These are phyloP conservation scores for Oleoguttula mirabilis DNA, from an alignment of 495 filamentous ascomycete genomes.

Conservation along the genomic window DNA sequence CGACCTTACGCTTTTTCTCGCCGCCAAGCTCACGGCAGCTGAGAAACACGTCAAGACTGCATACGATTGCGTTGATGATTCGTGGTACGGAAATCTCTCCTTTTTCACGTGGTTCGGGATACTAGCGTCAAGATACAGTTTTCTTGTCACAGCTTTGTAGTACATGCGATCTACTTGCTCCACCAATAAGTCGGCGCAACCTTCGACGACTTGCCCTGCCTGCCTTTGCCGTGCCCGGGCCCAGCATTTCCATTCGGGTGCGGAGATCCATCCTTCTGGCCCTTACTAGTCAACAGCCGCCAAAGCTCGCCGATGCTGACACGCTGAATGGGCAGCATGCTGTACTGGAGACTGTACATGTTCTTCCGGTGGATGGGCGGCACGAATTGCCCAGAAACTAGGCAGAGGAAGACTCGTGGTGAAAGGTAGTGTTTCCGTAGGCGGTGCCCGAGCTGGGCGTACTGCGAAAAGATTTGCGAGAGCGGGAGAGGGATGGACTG, in stretches of 20 bases:
- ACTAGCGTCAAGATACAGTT: too few relatives aligned
- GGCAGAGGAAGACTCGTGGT: conserved; percentile 70
- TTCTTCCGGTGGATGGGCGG: conserved; percentile 82
- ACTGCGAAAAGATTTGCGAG: conserved; percentile 86
- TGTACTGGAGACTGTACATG: conserved; percentile 94
- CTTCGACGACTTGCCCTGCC: conserved; percentile 2
- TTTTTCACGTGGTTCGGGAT: too few relatives aligned
- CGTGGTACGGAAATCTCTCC: too few relatives aligned
- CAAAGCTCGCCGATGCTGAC: conserved; percentile 78
- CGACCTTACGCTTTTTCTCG: too few relatives aligned
- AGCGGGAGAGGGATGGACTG: conserved; percentile 85
- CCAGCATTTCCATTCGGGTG: conserved; percentile 6
- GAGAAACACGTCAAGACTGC: too few relatives aligned
- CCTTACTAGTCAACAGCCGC: conserved; percentile 48
- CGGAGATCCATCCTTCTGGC: background rate
- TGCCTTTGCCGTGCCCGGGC: background rate
- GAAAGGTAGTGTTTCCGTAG: conserved; percentile 92
- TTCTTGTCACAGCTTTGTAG: too few relatives aligned
- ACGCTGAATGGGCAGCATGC: conserved; percentile 79
- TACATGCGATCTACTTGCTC: conserved; percentile 11
- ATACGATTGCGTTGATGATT: too few relatives aligned
- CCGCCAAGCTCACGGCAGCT: too few relatives aligned
- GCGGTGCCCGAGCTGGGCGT: conserved; percentile 85
- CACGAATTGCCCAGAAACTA: conserved; percentile 79
- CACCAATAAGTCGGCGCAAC: background rate